Evolutionary conservation across 2,329 filamentous ascomycete species (phyloP), one percentile per base, ranked within the genome.

Genomic region (Fusarium solani-melongenae): DNA sequence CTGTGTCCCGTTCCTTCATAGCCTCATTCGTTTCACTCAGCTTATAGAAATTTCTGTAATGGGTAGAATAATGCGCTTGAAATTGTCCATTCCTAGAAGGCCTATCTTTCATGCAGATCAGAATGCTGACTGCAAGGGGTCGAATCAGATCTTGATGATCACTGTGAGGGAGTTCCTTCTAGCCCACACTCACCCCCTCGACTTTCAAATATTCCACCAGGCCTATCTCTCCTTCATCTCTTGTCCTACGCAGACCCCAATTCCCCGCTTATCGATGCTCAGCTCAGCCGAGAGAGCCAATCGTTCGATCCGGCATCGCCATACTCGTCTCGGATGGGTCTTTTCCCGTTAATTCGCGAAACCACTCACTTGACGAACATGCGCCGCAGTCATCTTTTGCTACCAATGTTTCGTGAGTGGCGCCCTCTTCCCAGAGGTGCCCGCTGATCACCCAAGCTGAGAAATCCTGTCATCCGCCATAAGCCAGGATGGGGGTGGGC

Each of bases 51-150:
- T 34, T 15, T 2, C 20, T 36, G 6, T 15, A 36, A 56, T 2
- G 7, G 51, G 51, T 22, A 34, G 14, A 6, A 56, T 56, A 22
- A 11, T 17, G 51, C 51, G 29, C 51, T 34, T 12, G 51, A 34
- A 24, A 56, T 9, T 20, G 8, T 22, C 3, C 31, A 56, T 56
- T 56, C 31, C 51, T 22, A 20, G 6, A 9, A 20, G 27, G 3
- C n/a, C 17, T 53, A 33, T 33, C 44, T 49, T 49, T 33, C 17
- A 14, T 20, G 49, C n/a, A 8, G 49, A 53, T 53, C 49, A n/a
- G 5, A 36, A 22, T 46, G 51, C 51, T 56, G 20, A 36, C 51
- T 56, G 49, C 27, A 33, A 34, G 46, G 24, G 24, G 46, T 31
- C 27, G 17, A 31, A 10, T 11, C 22, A 14, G 17, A 31, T 31